These are phyloP conservation scores for Thuja plicata DNA, from an alignment of 83 land plant genomes.

Conservation along the genomic window DNA sequence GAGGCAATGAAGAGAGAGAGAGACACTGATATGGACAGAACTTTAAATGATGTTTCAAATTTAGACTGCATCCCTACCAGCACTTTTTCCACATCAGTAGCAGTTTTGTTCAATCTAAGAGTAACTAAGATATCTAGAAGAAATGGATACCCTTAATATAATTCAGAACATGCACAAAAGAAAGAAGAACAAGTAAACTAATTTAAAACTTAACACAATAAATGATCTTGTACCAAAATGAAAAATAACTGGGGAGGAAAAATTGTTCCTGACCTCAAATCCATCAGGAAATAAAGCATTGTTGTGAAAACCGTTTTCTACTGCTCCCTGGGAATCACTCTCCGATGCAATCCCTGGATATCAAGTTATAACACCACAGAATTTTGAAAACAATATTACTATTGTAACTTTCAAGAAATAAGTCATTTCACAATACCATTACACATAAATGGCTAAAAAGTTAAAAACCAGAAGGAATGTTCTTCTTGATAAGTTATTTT, in stretches of 20 bases:
- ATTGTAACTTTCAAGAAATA: background rate
- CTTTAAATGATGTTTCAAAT: background rate
- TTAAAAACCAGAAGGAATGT: background rate
- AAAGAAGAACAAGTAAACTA: background rate
- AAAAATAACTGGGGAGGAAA: background rate
- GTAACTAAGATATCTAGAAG: background rate
- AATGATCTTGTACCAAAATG: background rate
- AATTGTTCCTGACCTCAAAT: conserved; percentile 2
- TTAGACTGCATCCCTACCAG: background rate
- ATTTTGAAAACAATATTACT: background rate
- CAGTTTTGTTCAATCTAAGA: background rate
- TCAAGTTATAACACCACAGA: background rate
- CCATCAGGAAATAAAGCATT: conserved; percentile 8
- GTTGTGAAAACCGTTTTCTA: background rate
- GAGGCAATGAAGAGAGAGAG: background rate
- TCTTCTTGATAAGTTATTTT: background rate
- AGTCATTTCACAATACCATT: conserved; percentile 4
- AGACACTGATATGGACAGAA: background rate
- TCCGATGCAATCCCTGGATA: background rate
- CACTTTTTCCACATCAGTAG: background rate
- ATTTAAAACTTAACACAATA: background rate
- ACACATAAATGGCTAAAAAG: background rate
- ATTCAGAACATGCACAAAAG: background rate
- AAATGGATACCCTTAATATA: background rate
- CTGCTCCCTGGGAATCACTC: conserved; percentile 7